Evolutionary conservation across 2,329 filamentous ascomycete genomes (phyloP).

Genomic region (Magnaporthiopsis rhizophila): DNA sequence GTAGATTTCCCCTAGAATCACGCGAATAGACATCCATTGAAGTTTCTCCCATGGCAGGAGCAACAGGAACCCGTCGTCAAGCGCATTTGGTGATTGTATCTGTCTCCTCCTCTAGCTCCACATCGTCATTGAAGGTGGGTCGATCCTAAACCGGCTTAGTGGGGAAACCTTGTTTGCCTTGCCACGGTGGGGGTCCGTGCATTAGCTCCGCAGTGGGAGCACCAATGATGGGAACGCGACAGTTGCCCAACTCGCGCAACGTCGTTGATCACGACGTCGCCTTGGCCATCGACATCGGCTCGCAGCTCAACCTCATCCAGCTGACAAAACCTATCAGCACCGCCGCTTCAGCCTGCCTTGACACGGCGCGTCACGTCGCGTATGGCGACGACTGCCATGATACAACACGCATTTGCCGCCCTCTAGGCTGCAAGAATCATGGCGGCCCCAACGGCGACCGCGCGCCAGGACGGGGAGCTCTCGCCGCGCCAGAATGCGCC

Average conservation of each 20-base stretch:
- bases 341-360: too few relatives aligned
- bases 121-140: background rate
- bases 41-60: background rate
- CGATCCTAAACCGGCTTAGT: background rate
- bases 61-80: background rate
- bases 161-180: background rate
- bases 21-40: background rate
- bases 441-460: slow-evolving; percentile 15
- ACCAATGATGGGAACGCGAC: background rate
- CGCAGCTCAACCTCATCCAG: background rate
- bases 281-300: background rate
- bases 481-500: slow-evolving; percentile 25
- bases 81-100: background rate
- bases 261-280: background rate
- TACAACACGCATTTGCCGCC: background rate
- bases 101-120: background rate
- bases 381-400: background rate
- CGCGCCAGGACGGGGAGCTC: slow-evolving; percentile 22
- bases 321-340: background rate
- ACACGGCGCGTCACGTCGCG: background rate
- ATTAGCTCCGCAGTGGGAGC: background rate
- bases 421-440: slow-evolving; percentile 10
- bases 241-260: background rate
- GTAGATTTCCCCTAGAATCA: background rate
- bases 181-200: slow-evolving; percentile 4